Conservation (phyloP, 78 protist genomes). For the Diacronema lutheri region DNA sequence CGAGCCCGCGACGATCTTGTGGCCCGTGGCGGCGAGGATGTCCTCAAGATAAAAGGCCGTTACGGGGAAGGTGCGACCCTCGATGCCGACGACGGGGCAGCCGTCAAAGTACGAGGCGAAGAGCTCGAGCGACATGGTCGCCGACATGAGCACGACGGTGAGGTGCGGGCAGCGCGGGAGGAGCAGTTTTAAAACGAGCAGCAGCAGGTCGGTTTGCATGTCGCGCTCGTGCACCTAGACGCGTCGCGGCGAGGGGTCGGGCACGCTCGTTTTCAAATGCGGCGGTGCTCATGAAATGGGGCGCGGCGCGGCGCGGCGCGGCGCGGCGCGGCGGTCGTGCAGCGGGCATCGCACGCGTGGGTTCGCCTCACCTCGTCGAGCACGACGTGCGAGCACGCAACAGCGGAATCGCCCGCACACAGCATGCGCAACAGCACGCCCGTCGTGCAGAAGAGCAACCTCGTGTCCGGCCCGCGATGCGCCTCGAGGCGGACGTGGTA, state of each 20-base stretch:
- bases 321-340: too few species aligned
- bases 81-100: background rate
- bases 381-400: slow-evolving; percentile 49
- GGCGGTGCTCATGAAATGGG: too few species aligned
- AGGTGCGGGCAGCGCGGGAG: slow-evolving; percentile 1
- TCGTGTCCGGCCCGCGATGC: slow-evolving; percentile 26
- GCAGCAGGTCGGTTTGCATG: slow-evolving; percentile 40
- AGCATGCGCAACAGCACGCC: slow-evolving; percentile 78
- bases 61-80: slow-evolving; percentile 41
- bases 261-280: too few species aligned
- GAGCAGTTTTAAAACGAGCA: slow-evolving; percentile 21
- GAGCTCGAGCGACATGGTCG: slow-evolving; percentile 25
- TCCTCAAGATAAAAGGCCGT: slow-evolving; percentile 32
- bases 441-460: slow-evolving; percentile 80
- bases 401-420: slow-evolving; percentile 80
- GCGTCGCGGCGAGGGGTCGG: too few species aligned
- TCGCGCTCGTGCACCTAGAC: slow-evolving; percentile 49
- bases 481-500: slow-evolving; percentile 69
- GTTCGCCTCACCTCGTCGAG: slow-evolving; percentile 41
- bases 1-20: background rate
- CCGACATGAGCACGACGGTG: slow-evolving; percentile 45
- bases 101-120: slow-evolving; percentile 26
- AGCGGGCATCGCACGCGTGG: too few species aligned
- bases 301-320: too few species aligned
- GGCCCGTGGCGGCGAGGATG: slow-evolving; percentile 19